Conservation (phyloP, 164 flowering plant species). For the Nelumbo lutea region DNA sequence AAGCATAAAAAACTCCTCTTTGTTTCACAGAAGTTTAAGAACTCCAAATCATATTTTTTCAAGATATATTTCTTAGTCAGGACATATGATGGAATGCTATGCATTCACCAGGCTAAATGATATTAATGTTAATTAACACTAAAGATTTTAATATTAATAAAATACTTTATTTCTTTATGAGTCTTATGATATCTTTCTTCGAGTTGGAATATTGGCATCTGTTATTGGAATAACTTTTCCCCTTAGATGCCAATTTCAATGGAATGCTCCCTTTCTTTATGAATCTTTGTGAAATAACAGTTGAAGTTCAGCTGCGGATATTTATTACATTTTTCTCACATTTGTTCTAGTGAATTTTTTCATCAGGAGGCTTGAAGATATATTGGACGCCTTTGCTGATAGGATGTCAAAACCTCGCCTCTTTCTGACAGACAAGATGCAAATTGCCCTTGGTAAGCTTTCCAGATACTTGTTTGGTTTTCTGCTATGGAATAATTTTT, state of each 20-base stretch:
- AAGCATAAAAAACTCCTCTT: too few species aligned
- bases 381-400: conserved; percentile 83
- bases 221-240: neutral
- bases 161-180: neutral
- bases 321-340: neutral
- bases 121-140: neutral
- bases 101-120: neutral
- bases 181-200: neutral
- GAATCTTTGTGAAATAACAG: neutral
- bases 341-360: conserved; percentile 9
- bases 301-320: neutral
- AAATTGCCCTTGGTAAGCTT: conserved; percentile 81
- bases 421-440: conserved; percentile 87
- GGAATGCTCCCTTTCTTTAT: neutral
- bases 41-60: too few species aligned
- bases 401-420: conserved; percentile 85
- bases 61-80: neutral
- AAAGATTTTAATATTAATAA: neutral
- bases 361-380: conserved; percentile 78
- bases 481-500: neutral
- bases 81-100: neutral
- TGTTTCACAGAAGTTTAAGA: too few species aligned
- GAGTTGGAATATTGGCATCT: neutral
- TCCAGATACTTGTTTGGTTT: neutral
- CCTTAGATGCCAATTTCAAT: neutral